Conservation (phyloP, 192 early-diverging fungal genomes). For the Entomortierella parvispora region DNA sequence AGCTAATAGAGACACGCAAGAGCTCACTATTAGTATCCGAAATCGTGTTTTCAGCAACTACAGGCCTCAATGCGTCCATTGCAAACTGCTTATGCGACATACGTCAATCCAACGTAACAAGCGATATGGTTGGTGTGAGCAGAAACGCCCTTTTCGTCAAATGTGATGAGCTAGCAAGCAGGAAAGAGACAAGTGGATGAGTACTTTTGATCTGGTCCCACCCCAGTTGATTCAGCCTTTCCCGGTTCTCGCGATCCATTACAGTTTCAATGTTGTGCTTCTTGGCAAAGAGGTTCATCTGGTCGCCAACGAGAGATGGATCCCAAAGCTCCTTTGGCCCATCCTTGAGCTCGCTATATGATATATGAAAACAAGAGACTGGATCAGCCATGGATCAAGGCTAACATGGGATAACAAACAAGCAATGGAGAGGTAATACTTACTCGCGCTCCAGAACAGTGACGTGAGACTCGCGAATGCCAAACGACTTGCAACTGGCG, state of each 20-base stretch:
- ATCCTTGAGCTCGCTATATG: conserved; percentile 70
- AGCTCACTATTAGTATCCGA: no score
- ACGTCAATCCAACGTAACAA: conserved; percentile 76
- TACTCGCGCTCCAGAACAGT: conserved; percentile 69
- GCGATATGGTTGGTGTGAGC: conserved; percentile 92
- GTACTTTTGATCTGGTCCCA: neutral
- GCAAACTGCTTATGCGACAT: no score
- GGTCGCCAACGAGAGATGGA: conserved; percentile 63
- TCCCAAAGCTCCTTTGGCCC: conserved; percentile 74
- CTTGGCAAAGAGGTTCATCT: conserved; percentile 66
- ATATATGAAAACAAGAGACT: conserved; percentile 14
- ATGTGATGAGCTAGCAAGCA: conserved; percentile 80
- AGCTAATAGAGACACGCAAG: conserved; percentile 2
- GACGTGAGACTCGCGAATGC: conserved; percentile 60
- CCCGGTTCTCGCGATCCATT: conserved; percentile 31
- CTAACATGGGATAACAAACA: neutral
- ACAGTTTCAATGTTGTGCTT: conserved; percentile 74
- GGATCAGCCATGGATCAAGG: neutral
- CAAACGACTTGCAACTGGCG: conserved; percentile 67
- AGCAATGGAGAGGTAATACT: conserved; percentile 27
- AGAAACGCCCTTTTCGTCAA: conserved; percentile 89
- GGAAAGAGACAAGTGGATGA: neutral
- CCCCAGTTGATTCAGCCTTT: no score
- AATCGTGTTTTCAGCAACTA: no score
- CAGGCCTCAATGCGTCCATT: no score